Evolutionary conservation across 2,329 filamentous ascomycete genomes (phyloP), one percentile per base, ranked within the genome.

Genomic region (Nannizziopsis arthrosporioides): DNA sequence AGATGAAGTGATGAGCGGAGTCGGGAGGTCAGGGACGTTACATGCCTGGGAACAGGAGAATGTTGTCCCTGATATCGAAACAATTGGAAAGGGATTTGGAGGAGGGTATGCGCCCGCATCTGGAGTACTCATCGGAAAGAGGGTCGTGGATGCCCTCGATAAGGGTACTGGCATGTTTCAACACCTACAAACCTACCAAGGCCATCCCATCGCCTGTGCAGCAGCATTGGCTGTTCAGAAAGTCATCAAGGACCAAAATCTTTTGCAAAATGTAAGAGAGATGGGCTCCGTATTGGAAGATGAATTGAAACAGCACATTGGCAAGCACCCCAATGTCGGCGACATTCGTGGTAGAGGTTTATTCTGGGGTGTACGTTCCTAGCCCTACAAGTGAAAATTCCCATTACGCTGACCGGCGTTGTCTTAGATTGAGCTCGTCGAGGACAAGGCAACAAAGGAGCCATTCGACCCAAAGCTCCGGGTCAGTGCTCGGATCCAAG

Each of bases 1-100:
- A 0, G 86, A 92, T 57, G 85, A 90, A 59, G 73, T 87, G 39
- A 85, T 88, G 82, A 75, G 71, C 53, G 77, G 78, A 1, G 74
- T 76, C 67, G 78, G 78, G 5, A 70, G 77, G 5, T 71, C 68
- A n/a, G 77, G 76, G 1, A 73, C 72, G 1, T 58, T 77, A 2
- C 76, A 80, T 54, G 77, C 74, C 5, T 81, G 75, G 75, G 69
- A 80, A 53, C 70, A 77, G 42, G 73, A 78, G 49, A 70, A 61
- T n/a, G 68, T 80, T 2, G 67, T 72, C 0, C 78, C 78, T 0
- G 78, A 81, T 54, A 72, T 81, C 17, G 71, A 78, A 57, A 73
- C 76, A 2, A 70, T 80, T 19, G 77, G 76, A 3, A 81, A 81
- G 58, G 75, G 73, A 0, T 65, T 81, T 1, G 76, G 74, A 1